phyloP scores from a whole-genome alignment of 2,329 filamentous ascomycete genomes.

The Monosporascus sp. region DNA sequence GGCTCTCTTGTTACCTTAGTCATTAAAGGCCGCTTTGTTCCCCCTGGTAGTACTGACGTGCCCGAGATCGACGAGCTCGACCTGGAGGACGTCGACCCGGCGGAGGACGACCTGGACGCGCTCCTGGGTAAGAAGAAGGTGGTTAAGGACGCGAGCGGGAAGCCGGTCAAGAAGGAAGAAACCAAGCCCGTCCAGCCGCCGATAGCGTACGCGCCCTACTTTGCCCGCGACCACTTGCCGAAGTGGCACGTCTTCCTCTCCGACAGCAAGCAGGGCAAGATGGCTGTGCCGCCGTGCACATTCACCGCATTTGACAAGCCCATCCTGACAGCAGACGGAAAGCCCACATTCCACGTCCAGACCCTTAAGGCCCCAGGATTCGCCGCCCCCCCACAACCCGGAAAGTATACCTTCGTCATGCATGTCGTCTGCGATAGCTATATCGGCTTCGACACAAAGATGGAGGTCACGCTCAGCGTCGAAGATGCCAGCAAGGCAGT shows the following conservation, averaged over 20 bases:
- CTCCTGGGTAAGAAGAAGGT: slow-evolving; percentile 70
- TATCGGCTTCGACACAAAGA: slow-evolving; percentile 85
- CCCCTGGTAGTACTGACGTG: slow-evolving; percentile 71
- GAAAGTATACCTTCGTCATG: slow-evolving; percentile 92
- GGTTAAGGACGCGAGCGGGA: slow-evolving; percentile 56
- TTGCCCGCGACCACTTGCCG: slow-evolving; percentile 81
- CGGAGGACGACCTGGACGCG: slow-evolving; percentile 86
- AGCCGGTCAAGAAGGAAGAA: slow-evolving; percentile 47
- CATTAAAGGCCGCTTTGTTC: slow-evolving; percentile 89
- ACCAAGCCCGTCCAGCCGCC: slow-evolving; percentile 69
- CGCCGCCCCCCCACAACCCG: slow-evolving; percentile 84
- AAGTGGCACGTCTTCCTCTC: slow-evolving; percentile 93
- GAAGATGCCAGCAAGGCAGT: slow-evolving; percentile 84
- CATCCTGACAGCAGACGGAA: slow-evolving; percentile 71
- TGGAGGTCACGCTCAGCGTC: slow-evolving; percentile 83
- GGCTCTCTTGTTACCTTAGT: slow-evolving; percentile 90
- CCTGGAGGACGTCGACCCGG: slow-evolving; percentile 84
- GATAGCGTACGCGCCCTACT: slow-evolving; percentile 85
- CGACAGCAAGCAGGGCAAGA: slow-evolving; percentile 89
- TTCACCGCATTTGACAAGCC: slow-evolving; percentile 90
- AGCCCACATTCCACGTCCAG: slow-evolving; percentile 90
- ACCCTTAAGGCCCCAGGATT: slow-evolving; percentile 91
- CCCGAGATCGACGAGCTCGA: slow-evolving; percentile 72
- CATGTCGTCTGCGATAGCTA: slow-evolving; percentile 93
- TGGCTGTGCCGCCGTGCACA: slow-evolving; percentile 94